Conservation (phyloP, 129 eudicot genomes). For the Centella asiatica region DNA sequence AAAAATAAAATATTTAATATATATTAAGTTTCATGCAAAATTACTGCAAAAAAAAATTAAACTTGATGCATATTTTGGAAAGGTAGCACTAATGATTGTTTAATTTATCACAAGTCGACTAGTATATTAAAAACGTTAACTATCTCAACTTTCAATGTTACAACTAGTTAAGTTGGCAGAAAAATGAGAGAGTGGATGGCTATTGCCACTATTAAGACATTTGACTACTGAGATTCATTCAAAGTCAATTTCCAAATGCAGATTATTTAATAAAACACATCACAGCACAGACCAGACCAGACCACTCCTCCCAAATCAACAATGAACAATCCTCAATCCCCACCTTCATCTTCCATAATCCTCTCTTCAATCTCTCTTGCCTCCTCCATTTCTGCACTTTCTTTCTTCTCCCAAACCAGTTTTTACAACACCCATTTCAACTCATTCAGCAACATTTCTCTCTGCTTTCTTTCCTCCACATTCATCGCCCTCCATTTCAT, state of each 20-base stretch:
- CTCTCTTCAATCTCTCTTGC: background rate
- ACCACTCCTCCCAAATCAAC: background rate
- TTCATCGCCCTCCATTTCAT: conserved; percentile 2
- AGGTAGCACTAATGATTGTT: no score
- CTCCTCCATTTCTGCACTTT: background rate
- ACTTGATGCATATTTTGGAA: no score
- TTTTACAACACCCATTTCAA: background rate
- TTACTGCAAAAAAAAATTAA: no score
- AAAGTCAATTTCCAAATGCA: conserved; percentile 5
- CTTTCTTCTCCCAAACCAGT: conserved; percentile 1
- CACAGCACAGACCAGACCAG: background rate
- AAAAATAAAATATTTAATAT: no score
- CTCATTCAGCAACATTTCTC: background rate
- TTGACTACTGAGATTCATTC: no score
- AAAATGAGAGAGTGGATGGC: background rate
- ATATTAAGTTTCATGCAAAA: no score
- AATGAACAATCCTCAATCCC: background rate
- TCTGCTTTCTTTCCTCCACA: background rate
- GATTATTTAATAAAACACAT: no score
- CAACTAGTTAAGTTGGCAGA: no score
- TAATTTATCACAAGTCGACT: no score
- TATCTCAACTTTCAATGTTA: no score
- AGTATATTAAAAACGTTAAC: no score
- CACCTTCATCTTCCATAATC: background rate
- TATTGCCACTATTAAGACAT: background rate